Evolutionary conservation across 2,329 filamentous ascomycete species (phyloP), one percentile per base, ranked within the genome.

Genomic region (Endocalyx cinctus): DNA sequence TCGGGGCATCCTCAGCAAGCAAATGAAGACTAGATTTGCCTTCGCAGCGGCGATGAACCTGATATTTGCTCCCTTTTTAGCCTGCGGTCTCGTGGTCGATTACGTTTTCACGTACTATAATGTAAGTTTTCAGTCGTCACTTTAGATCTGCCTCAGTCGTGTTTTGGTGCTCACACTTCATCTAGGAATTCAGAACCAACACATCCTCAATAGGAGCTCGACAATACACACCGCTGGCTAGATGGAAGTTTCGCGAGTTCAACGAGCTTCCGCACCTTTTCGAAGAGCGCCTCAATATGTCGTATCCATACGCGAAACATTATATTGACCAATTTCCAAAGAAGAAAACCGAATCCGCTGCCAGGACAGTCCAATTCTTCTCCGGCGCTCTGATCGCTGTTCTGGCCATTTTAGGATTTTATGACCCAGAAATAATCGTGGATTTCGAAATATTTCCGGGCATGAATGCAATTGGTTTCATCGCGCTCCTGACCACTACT

Each of bases 201-300:
- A 90, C 87, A 0, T 80, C 87, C 1, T 82, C 88, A 42, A 76
- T 95, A 23, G 84, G 86, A n/a, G 83, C 87, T 12, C 80, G 92
- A 25, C 82, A 88, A 45, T 98, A 96, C 55, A 97, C 90, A 0
- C 86, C 88, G 2, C 75, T 95, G 31, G 92, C 92, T 0, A 85
- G 95, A 57, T 98, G 92, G 92, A 97, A 96, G 52, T 96, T 98
- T 43, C 82, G 92, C 29, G 90, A 97, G 57, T 98, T 97, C 71
- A 98, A 98, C 52, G 92, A 98, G 59, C 72, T 98, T 1, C 83
- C 84, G 36, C 92, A 98, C 59, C 72, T 97, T 3, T 98, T 97
- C 51, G 77, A 88, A 39, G 85, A 90, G 44, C 80, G 92, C 14
- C 70, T 90, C 26, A 89, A 94, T 45, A 94, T 97, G 84, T 95